These are phyloP conservation scores for Lolium multiflorum DNA, from an alignment of 176 grass and related monocot genomes.

Conservation along the genomic window DNA sequence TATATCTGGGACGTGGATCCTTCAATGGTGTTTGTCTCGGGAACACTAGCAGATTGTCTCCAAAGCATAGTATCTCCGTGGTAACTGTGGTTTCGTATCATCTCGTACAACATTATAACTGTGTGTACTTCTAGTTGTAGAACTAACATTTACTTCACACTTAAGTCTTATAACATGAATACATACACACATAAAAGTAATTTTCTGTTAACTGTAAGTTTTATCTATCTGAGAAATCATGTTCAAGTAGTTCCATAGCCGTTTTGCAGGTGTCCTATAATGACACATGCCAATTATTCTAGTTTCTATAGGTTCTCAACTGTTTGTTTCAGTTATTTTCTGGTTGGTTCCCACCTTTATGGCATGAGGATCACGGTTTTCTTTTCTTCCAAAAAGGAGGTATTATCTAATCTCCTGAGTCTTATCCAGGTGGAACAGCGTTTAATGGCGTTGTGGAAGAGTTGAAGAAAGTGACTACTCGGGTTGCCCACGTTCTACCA, in stretches of 20 bases:
- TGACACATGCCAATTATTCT: not conserved
- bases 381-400: no score
- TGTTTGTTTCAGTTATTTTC: not conserved
- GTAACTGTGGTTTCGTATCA: not conserved
- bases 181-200: not conserved
- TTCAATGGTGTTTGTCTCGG: not conserved
- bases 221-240: not conserved
- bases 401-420: constrained; percentile 3
- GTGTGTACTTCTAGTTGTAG: not conserved
- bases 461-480: constrained; percentile 83
- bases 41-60: not conserved
- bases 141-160: not conserved
- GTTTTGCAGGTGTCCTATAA: not conserved
- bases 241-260: not conserved
- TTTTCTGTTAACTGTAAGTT: not conserved
- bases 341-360: not conserved
- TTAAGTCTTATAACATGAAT: not conserved
- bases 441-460: constrained; percentile 97
- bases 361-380: no score
- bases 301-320: not conserved
- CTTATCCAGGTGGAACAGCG: constrained; percentile 79
- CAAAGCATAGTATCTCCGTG: not conserved
- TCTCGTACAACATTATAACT: not conserved
- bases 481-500: constrained; percentile 83
- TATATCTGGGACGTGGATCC: not conserved